Conservation (phyloP, 192 early-diverging fungal genomes). For the Entomortierella beljakovae region DNA sequence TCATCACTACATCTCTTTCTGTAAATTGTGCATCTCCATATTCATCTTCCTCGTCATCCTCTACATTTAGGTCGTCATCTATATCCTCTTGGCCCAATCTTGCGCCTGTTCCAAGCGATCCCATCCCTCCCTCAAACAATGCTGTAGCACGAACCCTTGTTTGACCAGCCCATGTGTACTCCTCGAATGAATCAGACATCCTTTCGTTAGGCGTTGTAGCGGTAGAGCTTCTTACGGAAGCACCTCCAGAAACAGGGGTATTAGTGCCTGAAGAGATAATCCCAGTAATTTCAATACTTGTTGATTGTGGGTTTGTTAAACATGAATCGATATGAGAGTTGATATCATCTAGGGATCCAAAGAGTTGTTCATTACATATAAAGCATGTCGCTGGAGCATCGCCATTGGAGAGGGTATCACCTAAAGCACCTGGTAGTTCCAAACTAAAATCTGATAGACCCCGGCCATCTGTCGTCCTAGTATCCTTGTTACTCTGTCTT, state of each 20-base stretch:
- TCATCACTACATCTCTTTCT: conserved; percentile 73
- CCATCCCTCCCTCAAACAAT: conserved; percentile 83
- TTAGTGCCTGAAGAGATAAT: conserved; percentile 20
- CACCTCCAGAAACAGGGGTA: conserved; percentile 17
- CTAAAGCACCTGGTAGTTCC: conserved; percentile 11
- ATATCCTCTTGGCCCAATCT: conserved; percentile 64
- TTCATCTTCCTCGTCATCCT: conserved; percentile 78
- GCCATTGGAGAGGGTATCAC: conserved; percentile 27
- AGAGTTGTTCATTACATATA: conserved; percentile 70
- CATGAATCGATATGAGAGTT: conserved; percentile 87
- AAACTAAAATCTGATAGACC: conserved; percentile 10
- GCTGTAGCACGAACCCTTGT: conserved; percentile 82
- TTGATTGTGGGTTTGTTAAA: conserved; percentile 56
- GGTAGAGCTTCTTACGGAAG: conserved; percentile 13
- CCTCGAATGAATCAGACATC: conserved; percentile 64
- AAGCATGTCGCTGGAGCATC: conserved; percentile 66
- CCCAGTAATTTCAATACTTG: conserved; percentile 12
- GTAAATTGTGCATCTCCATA: conserved; percentile 83
- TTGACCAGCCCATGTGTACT: conserved; percentile 88
- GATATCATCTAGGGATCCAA: conserved; percentile 67
- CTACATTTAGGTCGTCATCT: conserved; percentile 88
- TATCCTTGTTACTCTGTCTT: conserved; percentile 33
- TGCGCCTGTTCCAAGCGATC: conserved; percentile 54
- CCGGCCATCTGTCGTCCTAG: conserved; percentile 8
- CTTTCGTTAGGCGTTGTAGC: conserved; percentile 20